Conservation (phyloP, 371 early-diverging fungal genomes). For the Actinomortierella wolfii region DNA sequence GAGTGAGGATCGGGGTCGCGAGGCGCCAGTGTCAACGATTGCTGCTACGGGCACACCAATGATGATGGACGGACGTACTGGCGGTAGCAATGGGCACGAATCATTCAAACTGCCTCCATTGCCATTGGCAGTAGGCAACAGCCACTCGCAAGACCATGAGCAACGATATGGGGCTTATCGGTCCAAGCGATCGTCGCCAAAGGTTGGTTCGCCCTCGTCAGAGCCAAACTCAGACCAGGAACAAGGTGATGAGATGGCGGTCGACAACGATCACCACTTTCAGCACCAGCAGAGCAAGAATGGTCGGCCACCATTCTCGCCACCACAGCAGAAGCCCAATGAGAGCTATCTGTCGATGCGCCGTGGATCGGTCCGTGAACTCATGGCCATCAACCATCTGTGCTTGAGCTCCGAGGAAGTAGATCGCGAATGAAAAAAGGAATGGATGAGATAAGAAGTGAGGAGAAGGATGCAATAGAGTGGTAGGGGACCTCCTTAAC, state of each 20-base stretch:
- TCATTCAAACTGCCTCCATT: no score
- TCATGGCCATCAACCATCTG: constrained; percentile 41
- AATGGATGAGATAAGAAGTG: no score
- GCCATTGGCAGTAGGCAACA: background rate
- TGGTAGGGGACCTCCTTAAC: no score
- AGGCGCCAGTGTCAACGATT: no score
- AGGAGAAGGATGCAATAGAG: no score
- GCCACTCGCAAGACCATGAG: background rate
- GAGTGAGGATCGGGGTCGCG: no score
- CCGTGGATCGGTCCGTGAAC: constrained; percentile 37
- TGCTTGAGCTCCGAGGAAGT: constrained; percentile 40
- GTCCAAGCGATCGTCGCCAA: constrained; percentile 18
- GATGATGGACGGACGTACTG: no score
- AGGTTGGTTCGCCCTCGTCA: constrained; percentile 15
- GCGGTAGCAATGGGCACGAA: no score
- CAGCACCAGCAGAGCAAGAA: background rate
- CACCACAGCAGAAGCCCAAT: constrained; percentile 8
- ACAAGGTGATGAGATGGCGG: constrained; percentile 18
- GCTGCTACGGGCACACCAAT: no score
- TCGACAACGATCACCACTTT: background rate
- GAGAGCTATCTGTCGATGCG: constrained; percentile 21
- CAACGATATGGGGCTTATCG: background rate
- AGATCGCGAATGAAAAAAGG: constrained; percentile 15
- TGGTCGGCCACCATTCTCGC: constrained; percentile 1
- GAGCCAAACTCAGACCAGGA: constrained; percentile 25